Evolutionary conservation across 2,329 filamentous ascomycete species (phyloP), one percentile per base, ranked within the genome.

Genomic region (Lachnellula willkommii): DNA sequence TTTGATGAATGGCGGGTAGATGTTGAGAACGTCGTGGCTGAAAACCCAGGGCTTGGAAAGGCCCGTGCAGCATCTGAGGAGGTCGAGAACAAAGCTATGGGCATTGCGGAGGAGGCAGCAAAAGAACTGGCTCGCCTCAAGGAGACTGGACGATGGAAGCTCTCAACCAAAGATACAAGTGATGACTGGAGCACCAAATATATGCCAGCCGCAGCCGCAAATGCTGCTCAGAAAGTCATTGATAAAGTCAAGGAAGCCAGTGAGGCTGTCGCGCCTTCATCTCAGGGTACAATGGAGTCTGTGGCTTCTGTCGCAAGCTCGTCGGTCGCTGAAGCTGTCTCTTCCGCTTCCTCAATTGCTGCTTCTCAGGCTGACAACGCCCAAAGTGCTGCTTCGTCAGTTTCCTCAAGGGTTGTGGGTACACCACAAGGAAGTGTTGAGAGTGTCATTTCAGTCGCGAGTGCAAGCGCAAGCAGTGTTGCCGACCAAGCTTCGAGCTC

Each of bases 1-100:
- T 89, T 96, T 52, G 85, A 87, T 48, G 84, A 90, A 66, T 96
- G 93, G 91, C 87, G 89, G 54, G 79, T 83, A 37, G 89, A 95
- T 63, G 84, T 99, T 48, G 85, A 90, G 69, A 78, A 84, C 56
- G 81, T 92, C 52, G 88, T 90, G 40, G 80, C 87, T 57, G 80
- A 83, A 3, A 89, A 96, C 68, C 82, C 87, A 8, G 84, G 82
- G 26, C 77, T 96, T 12, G 75, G 79, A 20, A 75, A 83, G 53
- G 88, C 90, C 17, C 85, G 88, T 65, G 77, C 83, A 35, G 81
- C 83, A 39, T 84, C 83, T 5, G 80, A 83, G 45, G 82, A 86
- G 47, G 75, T 96, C 15, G 85, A 96, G 68, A 85, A 88, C 47
- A 79, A 84, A 53, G 92, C 84, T 53, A 96, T 97, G 90, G 77